Base-by-base conservation (phyloP, 1,139 yeast genomes). In the Hanseniaspora uvarum region DNA sequence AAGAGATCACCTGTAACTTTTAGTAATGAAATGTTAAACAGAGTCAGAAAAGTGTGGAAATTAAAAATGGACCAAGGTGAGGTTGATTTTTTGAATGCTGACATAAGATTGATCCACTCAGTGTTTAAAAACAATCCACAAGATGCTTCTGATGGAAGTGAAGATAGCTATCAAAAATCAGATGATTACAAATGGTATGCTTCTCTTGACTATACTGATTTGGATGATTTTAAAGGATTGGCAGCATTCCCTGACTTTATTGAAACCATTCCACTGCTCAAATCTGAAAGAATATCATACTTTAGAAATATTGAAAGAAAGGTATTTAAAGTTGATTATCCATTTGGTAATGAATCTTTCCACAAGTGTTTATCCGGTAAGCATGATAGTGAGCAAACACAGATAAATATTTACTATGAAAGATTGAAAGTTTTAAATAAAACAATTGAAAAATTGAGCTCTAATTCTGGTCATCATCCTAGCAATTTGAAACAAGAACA, bases 61-160 rank as follows among this genome's bases (percentile, higher is more conserved):
- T 75, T 88, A 68, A 79, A 79, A 60, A 77, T 87, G 76, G 79
- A 82, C 59, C 74, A 78, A 56, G 96, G 92, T 5, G 92, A 86
- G 61, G 74, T 87, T 39, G 86, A 83, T 60, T 77, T 85, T 56
- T 74, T 76, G 36, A 76, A 75, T 30, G 82, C 87, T 3, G 96
- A 88, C 64, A 67, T 87, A n/a, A 71, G 95, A 48, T 74, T 84
- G 6, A 62, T 87, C 1, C 72, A 77, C 39, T 88, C 94, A 0
- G 68, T 73, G 10, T 85, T 86, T 66, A 74, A 77, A 49, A 86
- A 83, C 57, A 70, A 72, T 16, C 75, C 83, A 16, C n/a, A 14
- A 19, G 41, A 45, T 31, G 8, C 12, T 12, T 33, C n/a, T 5
- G 53, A 30, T 19, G 10, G 46, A 38, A 19, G 14, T 40, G 12